Base-by-base conservation (phyloP, 1,284 basidiomycete species). In the Meripilus lineatus region DNA sequence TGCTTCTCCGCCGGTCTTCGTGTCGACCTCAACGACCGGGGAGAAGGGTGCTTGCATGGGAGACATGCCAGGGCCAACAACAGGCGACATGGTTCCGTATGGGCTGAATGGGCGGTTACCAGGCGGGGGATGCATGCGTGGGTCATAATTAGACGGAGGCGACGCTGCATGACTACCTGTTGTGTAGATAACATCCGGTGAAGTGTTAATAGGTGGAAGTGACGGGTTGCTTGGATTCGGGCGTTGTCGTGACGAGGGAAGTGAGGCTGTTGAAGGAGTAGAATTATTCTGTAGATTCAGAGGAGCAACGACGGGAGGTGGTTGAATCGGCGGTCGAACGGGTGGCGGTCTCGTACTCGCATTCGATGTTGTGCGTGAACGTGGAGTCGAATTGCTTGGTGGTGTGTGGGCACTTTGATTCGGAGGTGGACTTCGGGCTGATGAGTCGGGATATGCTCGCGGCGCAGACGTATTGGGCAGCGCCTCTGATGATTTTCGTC, bases 1-100 rank as follows among this genome's bases (percentile, higher is more conserved):
- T 5, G 89, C 89, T 49, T 75, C 81, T 2, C 89, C 89, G 3
- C 89, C 89, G 7, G 60, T 75, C 54, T 82, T 80, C 13, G 88
- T 90, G 56, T 90, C 79, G 4, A 79, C 72, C 32, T 72, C 58
- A 1, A 48, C 52, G 3, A 47, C 37, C 15, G 51, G 45, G 24
- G 54, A 32, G 24, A 42, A 48, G 11, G 20, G 20, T 25, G 17
- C 10, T 11, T n/a, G 26, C 10, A 26, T 22, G n/a, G 26, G 26
- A 8, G 28, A 20, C 8, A 38, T 13, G 3, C 40, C 25, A 14
- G 24, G 11, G 38, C 32, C 20, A n/a, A 33, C n/a, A 14, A 18
- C n/a, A 7, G 36, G 25, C 10, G 40, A 32, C 5, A 22, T 17
- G 20, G n/a, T 18, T 10, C 21, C 5, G 11, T 50, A 33, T 45